Evolutionary conservation across 169 alveolate genomes (phyloP).

Genomic region (Eimeria falciformis): DNA sequence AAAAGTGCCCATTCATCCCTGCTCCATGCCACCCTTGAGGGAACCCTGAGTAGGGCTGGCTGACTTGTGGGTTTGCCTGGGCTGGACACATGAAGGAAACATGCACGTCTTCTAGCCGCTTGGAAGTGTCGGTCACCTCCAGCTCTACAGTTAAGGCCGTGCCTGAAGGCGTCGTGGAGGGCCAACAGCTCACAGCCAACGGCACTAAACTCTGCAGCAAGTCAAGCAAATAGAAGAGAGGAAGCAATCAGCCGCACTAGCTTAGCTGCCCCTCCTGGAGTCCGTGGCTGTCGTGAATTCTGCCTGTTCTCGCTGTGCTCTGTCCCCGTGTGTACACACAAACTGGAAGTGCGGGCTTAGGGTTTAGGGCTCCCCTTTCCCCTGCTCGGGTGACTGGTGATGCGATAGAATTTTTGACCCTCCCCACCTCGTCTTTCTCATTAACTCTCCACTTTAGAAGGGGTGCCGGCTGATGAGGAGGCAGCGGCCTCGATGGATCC

Average conservation of each 20-base stretch:
- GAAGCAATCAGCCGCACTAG: too few species aligned
- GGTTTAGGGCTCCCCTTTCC: too few species aligned
- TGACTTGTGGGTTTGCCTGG: slow-evolving; percentile 57
- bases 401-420: too few species aligned
- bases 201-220: slow-evolving; percentile 70
- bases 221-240: not conserved
- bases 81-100: slow-evolving; percentile 71
- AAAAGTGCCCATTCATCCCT: too few species aligned
- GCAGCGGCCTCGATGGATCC: slow-evolving; percentile 73
- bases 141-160: slow-evolving; percentile 63
- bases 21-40: too few species aligned
- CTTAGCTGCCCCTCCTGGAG: too few species aligned
- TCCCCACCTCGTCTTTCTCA: slow-evolving; percentile 70
- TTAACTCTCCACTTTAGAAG: slow-evolving; percentile 78
- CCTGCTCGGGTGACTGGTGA: too few species aligned
- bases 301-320: too few species aligned
- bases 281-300: too few species aligned
- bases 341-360: too few species aligned
- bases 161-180: slow-evolving; percentile 71
- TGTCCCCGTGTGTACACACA: too few species aligned
- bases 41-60: not conserved
- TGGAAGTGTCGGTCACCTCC: slow-evolving; percentile 62
- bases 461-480: slow-evolving; percentile 78
- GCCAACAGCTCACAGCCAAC: slow-evolving; percentile 77
- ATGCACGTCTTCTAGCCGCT: slow-evolving; percentile 55